phyloP scores from a whole-genome alignment of 2,329 filamentous ascomycete genomes.

The Lasiodiplodia sp. region DNA sequence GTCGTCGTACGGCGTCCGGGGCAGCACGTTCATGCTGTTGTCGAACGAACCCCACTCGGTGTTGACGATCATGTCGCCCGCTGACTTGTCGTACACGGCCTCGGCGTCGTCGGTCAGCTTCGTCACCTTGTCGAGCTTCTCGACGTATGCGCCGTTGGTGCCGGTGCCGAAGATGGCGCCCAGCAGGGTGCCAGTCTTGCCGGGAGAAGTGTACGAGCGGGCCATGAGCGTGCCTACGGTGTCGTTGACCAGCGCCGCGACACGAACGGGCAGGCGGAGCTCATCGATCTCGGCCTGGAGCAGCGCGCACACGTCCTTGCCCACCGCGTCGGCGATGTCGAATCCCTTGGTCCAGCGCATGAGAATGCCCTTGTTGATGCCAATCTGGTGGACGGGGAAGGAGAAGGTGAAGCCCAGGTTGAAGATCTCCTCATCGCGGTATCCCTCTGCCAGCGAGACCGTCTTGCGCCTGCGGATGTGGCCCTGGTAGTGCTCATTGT shows the following conservation, averaged over 20 bases:
- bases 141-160: conserved; percentile 96
- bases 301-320: conserved; percentile 91
- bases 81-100: conserved; percentile 75
- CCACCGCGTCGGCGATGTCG: conserved; percentile 91
- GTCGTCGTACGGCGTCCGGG: conserved; percentile 82
- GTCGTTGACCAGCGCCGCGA: conserved; percentile 96
- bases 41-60: conserved; percentile 99
- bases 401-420: conserved; percentile 98
- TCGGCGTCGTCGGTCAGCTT: conserved; percentile 66
- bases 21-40: conserved; percentile 87
- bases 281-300: conserved; percentile 90
- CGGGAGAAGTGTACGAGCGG: conserved; percentile 90
- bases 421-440: conserved; percentile 79
- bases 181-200: conserved; percentile 85
- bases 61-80: conserved; percentile 96
- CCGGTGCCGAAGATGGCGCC: conserved; percentile 97
- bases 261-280: conserved; percentile 84
- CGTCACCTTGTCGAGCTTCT: conserved; percentile 84
- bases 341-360: conserved; percentile 99
- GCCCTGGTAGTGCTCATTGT: conserved; percentile 82
- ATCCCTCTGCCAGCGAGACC: conserved; percentile 64
- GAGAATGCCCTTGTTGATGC: conserved; percentile 92
- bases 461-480: conserved; percentile 71
- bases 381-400: conserved; percentile 92
- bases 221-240: conserved; percentile 98